A percentile compares a stretch with the other conserved stretches of the same genome.
Conservation (phyloP, 23 red algal species). For the Cyanidium caldarium region DNA sequence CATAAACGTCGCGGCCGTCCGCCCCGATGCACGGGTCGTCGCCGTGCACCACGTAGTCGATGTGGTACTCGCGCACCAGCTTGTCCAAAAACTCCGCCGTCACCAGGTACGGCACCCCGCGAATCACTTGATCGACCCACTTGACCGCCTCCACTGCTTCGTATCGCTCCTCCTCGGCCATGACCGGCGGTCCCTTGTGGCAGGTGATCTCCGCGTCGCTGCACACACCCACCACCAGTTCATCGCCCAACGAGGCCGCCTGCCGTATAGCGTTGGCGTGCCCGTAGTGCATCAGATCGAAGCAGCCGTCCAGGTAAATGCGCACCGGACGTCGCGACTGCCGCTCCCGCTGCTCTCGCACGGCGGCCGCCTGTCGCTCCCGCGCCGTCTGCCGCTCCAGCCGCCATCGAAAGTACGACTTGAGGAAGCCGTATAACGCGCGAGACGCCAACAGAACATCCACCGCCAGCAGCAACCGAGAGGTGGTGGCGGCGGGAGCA, state of each 20-base stretch:
- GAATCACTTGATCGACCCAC: conserved; percentile 91
- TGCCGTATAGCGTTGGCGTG: conserved; percentile 94
- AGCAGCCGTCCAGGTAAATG: conserved; percentile 98
- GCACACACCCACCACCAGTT: conserved; percentile 75
- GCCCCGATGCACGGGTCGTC: conserved; percentile 81
- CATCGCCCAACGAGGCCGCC: conserved; percentile 72
- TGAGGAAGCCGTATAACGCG: conserved; percentile 18
- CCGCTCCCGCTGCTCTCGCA: background rate
- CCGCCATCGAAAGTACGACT: conserved; percentile 18
- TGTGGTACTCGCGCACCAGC: conserved; percentile 57
- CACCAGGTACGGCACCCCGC: conserved; percentile 72
- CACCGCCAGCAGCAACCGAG: background rate
- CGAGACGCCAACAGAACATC: conserved; percentile 11
- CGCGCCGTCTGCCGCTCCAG: background rate
- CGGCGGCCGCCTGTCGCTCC: background rate
- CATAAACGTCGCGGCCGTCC: conserved; percentile 73
- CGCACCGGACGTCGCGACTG: conserved; percentile 33
- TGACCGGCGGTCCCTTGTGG: conserved; percentile 89
- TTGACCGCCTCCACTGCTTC: conserved; percentile 74
- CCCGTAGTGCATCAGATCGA: conserved; percentile 97
- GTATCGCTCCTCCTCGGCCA: conserved; percentile 79
- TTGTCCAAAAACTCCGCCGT: conserved; percentile 59
- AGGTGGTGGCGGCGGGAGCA: too few species aligned
- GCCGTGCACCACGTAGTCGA: conserved; percentile 94
- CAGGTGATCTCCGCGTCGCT: conserved; percentile 62